A percentile compares a stretch with the other conserved stretches of the same genome.
phyloP scores from a whole-genome alignment of 345 rosid genomes.

The Salix udensis region DNA sequence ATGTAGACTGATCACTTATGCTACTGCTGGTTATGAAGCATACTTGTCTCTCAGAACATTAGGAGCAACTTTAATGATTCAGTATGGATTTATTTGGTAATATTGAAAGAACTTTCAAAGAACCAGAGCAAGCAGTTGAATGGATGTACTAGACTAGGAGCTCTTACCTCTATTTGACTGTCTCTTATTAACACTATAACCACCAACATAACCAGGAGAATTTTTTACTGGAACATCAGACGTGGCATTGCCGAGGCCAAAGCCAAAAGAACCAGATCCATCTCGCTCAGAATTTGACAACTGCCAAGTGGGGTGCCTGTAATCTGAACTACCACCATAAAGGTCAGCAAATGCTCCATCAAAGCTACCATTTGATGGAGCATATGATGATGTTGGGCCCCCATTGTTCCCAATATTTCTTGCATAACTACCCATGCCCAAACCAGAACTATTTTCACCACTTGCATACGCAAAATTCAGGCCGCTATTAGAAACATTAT shows the following conservation, averaged over 20 bases:
- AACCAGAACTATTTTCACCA: conserved; percentile 46
- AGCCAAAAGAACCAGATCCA: conserved; percentile 49
- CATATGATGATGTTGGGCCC: conserved; percentile 41
- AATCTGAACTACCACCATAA: conserved; percentile 47
- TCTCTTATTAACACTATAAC: conserved; percentile 64
- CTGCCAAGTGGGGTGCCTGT: conserved; percentile 59
- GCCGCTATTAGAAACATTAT: conserved; percentile 35
- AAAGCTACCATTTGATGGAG: conserved; percentile 46
- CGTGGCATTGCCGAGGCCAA: conserved; percentile 43
- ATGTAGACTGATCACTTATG: background rate
- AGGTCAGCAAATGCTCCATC: conserved; percentile 46
- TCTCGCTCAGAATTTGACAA: conserved; percentile 48
- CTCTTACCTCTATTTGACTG: conserved; percentile 65
- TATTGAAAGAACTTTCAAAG: background rate
- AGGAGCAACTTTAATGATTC: background rate
- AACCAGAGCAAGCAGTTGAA: conserved; percentile 5
- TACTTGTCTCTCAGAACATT: background rate
- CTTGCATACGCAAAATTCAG: conserved; percentile 52
- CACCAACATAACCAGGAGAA: conserved; percentile 67
- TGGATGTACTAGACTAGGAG: conserved; percentile 1
- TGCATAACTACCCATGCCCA: conserved; percentile 49
- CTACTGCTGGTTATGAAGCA: background rate
- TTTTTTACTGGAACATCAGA: conserved; percentile 49
- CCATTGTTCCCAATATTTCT: conserved; percentile 45
- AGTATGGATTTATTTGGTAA: background rate